Evolutionary conservation across 2,329 filamentous ascomycete genomes (phyloP).

Genomic region (Biscogniauxia sp.): DNA sequence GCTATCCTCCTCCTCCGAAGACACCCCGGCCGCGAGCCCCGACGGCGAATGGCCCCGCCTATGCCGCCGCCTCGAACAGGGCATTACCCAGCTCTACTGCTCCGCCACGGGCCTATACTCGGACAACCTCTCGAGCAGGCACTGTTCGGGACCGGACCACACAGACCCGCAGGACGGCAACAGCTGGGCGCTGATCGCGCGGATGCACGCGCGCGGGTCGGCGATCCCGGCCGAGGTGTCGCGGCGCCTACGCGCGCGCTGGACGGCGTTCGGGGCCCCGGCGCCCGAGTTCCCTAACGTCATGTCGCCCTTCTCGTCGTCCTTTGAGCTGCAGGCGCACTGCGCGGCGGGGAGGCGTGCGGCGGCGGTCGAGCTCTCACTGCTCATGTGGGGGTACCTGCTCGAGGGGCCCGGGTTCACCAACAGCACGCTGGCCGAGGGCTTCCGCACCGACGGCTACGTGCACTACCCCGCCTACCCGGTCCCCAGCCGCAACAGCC

Average conservation of each 20-base stretch:
- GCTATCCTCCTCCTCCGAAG: constrained; percentile 29
- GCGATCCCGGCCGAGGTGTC: constrained; percentile 32
- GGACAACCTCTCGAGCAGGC: constrained; percentile 15
- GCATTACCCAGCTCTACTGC: constrained; percentile 25
- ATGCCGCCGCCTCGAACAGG: constrained; percentile 15
- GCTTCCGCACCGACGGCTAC: constrained; percentile 38
- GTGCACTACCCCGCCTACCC: constrained; percentile 34
- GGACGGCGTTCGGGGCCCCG: constrained; percentile 45
- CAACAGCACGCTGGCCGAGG: constrained; percentile 42
- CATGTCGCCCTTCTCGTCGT: constrained; percentile 18
- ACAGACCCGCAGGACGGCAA: constrained; percentile 20
- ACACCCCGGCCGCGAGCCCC: constrained; percentile 17
- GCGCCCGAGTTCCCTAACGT: constrained; percentile 27
- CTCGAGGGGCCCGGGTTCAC: constrained; percentile 39
- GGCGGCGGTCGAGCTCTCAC: constrained; percentile 41
- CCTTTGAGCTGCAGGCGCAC: constrained; percentile 29
- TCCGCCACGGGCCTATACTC: constrained; percentile 14
- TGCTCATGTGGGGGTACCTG: constrained; percentile 40
- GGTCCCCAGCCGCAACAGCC: constrained; percentile 30
- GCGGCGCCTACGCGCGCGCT: constrained; percentile 37
- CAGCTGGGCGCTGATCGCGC: constrained; percentile 17
- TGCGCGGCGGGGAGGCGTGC: constrained; percentile 36
- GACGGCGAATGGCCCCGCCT: constrained; percentile 14
- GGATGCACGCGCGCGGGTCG: constrained; percentile 9
- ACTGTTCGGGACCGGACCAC: constrained; percentile 29